Conservation (phyloP, 2,329 filamentous ascomycete species). For the Aspergillus sp. region DNA sequence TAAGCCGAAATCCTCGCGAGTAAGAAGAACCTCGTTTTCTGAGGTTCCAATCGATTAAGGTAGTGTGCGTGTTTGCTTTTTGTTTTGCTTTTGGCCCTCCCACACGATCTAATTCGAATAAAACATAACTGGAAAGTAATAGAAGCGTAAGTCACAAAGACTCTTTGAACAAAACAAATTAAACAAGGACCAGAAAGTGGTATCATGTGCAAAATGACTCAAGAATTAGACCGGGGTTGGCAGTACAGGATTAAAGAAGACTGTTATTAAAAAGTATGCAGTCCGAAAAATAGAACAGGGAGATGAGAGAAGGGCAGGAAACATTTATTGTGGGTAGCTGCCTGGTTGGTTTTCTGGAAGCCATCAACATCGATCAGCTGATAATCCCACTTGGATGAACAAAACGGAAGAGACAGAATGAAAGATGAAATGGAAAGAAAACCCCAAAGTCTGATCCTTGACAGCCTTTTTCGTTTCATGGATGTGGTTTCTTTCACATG, state of each 20-base stretch:
- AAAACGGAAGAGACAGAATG: neutral
- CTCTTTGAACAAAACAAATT: constrained; percentile 23
- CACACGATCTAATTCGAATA: constrained; percentile 2
- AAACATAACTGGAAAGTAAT: constrained; percentile 14
- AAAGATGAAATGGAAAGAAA: neutral
- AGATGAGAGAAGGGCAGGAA: constrained; percentile 9
- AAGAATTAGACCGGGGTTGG: constrained; percentile 26
- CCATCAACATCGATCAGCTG: constrained; percentile 27
- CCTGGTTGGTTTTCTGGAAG: constrained; percentile 29
- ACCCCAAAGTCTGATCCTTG: neutral
- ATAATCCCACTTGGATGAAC: neutral
- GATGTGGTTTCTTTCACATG: neutral
- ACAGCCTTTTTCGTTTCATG: neutral
- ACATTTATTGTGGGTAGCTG: constrained; percentile 32
- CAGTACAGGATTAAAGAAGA: constrained; percentile 27
- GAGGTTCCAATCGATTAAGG: neutral
- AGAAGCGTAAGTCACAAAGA: constrained; percentile 21
- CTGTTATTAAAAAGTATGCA: constrained; percentile 28
- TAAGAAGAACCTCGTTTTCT: neutral
- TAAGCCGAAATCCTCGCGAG: constrained; percentile 4
- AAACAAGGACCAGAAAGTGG: constrained; percentile 23
- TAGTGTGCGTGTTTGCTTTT: constrained; percentile 6
- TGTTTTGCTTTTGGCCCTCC: constrained; percentile 10
- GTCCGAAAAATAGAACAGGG: constrained; percentile 9
- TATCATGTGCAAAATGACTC: constrained; percentile 30